A percentile compares a stretch with the other conserved stretches of the same genome.
phyloP scores from a whole-genome alignment of 768 basidiomycete genomes.

The Gloeopeniophorella convolvens region DNA sequence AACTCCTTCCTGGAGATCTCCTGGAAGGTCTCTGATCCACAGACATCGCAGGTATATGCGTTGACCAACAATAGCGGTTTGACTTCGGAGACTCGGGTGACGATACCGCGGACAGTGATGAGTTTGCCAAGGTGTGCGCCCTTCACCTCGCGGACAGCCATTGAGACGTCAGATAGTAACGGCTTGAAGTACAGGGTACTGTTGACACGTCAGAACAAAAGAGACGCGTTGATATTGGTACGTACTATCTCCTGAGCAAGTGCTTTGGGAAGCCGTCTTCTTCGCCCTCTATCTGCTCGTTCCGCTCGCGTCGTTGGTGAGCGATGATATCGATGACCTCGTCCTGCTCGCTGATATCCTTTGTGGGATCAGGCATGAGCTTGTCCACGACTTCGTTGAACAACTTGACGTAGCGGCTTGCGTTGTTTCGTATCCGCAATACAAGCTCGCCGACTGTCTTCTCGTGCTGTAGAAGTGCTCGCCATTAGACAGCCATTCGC shows the following conservation, averaged over 20 bases:
- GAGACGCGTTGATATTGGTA: constrained; percentile 19
- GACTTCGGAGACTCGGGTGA: constrained; percentile 97
- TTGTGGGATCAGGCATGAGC: constrained; percentile 81
- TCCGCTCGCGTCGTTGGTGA: constrained; percentile 86
- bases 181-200: constrained; percentile 96
- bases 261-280: constrained; percentile 85
- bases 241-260: constrained; percentile 91
- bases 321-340: constrained; percentile 97
- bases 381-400: constrained; percentile 90
- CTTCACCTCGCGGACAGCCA: constrained; percentile 90
- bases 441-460: constrained; percentile 70
- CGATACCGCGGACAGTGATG: constrained; percentile 95
- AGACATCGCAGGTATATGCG: constrained; percentile 97
- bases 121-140: constrained; percentile 83
- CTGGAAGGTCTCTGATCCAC: constrained; percentile 98
- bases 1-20: constrained; percentile 92
- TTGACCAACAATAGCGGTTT: constrained; percentile 96
- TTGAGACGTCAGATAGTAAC: constrained; percentile 60
- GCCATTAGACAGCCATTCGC: not conserved
- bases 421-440: constrained; percentile 71
- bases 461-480: constrained; percentile 49
- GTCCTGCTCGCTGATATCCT: constrained; percentile 83
- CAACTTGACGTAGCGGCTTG: constrained; percentile 82
- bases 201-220: constrained; percentile 10
- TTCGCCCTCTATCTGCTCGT: constrained; percentile 69